phyloP scores from a whole-genome alignment of 306 rosid species.

The Gillenia trifoliata region DNA sequence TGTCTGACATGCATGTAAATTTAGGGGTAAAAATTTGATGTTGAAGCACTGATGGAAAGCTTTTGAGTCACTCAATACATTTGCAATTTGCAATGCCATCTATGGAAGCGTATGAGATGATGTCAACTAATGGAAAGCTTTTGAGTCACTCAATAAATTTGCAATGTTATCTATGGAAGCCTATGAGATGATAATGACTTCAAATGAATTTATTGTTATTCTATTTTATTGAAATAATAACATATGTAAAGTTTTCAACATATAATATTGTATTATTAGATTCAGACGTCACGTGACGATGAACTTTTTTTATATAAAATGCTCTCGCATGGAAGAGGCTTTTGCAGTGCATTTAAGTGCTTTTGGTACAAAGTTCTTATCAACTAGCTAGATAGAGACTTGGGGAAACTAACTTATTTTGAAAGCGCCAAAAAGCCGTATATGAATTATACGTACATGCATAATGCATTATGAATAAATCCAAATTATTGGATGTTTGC shows the following conservation, averaged over 20 bases:
- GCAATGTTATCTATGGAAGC: too few species aligned
- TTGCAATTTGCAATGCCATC: too few species aligned
- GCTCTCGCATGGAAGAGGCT: not conserved
- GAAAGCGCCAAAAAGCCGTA: not conserved
- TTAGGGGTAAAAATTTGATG: not conserved
- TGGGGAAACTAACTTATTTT: not conserved
- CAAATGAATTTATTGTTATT: too few species aligned
- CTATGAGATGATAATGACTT: too few species aligned
- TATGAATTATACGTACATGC: not conserved
- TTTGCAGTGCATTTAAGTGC: not conserved
- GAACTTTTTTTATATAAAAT: too few species aligned
- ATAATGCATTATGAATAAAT: not conserved
- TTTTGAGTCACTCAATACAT: too few species aligned
- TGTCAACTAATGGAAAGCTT: too few species aligned
- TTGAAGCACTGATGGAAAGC: not conserved
- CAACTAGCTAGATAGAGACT: not conserved
- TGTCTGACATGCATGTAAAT: not conserved
- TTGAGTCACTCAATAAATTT: too few species aligned
- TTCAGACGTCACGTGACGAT: accelerated
- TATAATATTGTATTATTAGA: too few species aligned
- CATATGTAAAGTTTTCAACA: too few species aligned
- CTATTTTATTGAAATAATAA: too few species aligned
- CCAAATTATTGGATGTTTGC: not conserved
- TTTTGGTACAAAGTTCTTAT: not conserved
- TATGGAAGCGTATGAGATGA: too few species aligned